phyloP scores from a whole-genome alignment of 2,329 filamentous ascomycete genomes.

The Colletotrichum navitas region DNA sequence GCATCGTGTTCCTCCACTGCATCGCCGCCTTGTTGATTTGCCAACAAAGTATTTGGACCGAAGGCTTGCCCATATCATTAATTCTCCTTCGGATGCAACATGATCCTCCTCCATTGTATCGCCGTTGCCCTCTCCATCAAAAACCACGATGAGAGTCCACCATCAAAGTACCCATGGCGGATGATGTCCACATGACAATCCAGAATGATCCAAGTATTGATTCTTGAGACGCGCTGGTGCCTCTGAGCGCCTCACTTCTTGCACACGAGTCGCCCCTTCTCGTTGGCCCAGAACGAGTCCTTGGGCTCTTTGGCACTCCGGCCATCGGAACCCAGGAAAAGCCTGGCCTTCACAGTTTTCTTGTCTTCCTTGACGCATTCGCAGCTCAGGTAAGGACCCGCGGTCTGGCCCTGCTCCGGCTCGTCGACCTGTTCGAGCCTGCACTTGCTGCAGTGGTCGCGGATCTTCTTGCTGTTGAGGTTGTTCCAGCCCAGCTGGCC shows the following conservation, averaged over 20 bases:
- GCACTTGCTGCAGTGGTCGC: constrained; percentile 7
- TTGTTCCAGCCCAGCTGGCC: constrained; percentile 1
- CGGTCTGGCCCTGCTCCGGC: background rate
- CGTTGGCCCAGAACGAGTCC: constrained; percentile 8
- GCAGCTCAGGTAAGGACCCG: constrained; percentile 5
- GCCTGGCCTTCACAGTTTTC: background rate
- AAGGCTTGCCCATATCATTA: background rate
- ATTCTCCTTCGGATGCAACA: background rate
- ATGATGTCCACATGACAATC: background rate
- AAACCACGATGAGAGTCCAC: background rate
- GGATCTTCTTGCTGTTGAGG: constrained; percentile 3
- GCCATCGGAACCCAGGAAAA: background rate
- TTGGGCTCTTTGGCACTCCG: background rate
- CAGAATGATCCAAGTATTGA: background rate
- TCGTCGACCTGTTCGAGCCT: background rate
- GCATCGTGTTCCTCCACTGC: background rate
- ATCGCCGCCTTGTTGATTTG: background rate
- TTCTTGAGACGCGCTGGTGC: fast-evolving
- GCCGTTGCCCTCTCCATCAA: background rate
- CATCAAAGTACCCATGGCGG: background rate
- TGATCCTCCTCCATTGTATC: background rate
- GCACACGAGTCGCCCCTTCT: constrained; percentile 1
- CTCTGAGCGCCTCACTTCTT: background rate
- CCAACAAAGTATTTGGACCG: too few relatives aligned
- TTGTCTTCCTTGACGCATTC: background rate